A percentile compares a stretch with the other conserved stretches of the same genome.
These are phyloP conservation scores for Coelastrella sp. DNA, from an alignment of 139 green algal genomes.

Conservation along the genomic window DNA sequence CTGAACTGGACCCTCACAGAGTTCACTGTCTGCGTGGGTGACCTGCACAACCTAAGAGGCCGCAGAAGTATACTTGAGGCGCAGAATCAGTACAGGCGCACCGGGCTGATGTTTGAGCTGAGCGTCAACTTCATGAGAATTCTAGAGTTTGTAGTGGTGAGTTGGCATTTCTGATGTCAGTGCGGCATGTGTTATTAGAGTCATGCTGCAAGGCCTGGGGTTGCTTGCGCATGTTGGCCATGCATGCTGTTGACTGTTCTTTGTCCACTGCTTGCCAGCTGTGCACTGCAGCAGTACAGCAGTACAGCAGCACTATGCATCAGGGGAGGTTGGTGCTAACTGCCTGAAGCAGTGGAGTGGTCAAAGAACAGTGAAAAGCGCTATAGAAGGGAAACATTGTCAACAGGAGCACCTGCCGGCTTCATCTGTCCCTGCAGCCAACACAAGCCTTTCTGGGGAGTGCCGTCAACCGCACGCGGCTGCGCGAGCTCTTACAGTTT, in stretches of 20 bases:
- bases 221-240: too few species aligned
- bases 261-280: too few species aligned
- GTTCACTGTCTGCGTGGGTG: conserved; percentile 72
- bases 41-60: conserved; percentile 51
- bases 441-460: conserved; percentile 22
- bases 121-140: conserved; percentile 77
- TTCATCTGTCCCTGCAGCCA: conserved; percentile 2
- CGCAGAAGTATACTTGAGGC: conserved; percentile 45
- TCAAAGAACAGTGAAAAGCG: too few species aligned
- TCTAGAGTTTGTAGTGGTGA: conserved; percentile 79
- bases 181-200: too few species aligned
- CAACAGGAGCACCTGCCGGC: neutral
- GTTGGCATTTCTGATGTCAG: neutral
- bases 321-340: too few species aligned
- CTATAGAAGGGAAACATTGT: neutral
- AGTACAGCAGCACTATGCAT: too few species aligned
- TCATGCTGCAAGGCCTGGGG: too few species aligned
- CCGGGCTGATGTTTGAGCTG: conserved; percentile 82
- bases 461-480: conserved; percentile 49
- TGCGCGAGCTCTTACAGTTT: conserved; percentile 86
- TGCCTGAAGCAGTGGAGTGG: too few species aligned
- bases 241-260: too few species aligned
- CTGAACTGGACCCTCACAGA: conserved; percentile 91
- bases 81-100: conserved; percentile 57
- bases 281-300: neutral